phyloP scores from a whole-genome alignment of 176 grass and related monocot species.

The Triticum turgidum region DNA sequence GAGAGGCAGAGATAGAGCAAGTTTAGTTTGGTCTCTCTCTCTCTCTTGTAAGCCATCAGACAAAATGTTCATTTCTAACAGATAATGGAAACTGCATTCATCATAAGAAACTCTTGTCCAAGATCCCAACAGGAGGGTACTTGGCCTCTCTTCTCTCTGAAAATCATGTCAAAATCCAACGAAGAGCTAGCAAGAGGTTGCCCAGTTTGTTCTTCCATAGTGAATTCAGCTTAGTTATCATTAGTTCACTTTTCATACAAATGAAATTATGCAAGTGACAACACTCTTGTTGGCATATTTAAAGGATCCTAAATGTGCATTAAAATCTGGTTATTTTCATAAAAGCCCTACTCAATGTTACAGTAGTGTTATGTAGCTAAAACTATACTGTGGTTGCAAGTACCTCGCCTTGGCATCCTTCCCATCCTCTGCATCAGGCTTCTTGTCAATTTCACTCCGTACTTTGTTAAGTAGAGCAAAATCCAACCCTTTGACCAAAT shows the following conservation, averaged over 20 bases:
- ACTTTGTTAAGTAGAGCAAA: conserved; percentile 98
- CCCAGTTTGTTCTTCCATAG: background rate
- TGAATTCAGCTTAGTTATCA: background rate
- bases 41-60: background rate
- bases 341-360: background rate
- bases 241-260: background rate
- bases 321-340: background rate
- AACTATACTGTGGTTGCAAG: conserved; percentile 15
- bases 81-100: background rate
- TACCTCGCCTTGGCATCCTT: conserved; percentile 81
- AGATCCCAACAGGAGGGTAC: conserved; percentile 15
- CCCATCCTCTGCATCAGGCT: conserved; percentile 82
- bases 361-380: background rate
- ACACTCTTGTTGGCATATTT: background rate
- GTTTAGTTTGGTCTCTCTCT: background rate
- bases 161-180: conserved; percentile 7
- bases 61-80: conserved; percentile 4
- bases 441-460: conserved; percentile 98
- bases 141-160: background rate
- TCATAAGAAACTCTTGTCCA: background rate
- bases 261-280: background rate
- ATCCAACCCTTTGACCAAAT: conserved; percentile 99
- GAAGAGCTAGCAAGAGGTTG: background rate
- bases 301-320: background rate
- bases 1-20: background rate